Evolutionary conservation across 1,139 yeast genomes (phyloP), one percentile per base, ranked within the genome.

Genomic region (Candida neerlandica): DNA sequence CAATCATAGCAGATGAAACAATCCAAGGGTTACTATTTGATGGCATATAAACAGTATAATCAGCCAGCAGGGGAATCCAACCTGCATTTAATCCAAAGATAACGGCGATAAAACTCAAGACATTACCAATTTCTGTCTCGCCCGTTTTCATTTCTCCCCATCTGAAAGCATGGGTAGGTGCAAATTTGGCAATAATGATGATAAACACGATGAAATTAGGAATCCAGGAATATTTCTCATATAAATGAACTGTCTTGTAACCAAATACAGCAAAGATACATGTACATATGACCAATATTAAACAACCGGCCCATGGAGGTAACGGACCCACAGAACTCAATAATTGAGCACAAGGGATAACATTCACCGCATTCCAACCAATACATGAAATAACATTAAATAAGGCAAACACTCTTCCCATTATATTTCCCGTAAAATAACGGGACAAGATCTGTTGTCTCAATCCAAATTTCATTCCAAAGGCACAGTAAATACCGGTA

Each of bases 101-200:
- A n/a, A 62, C 52, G 3, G 66, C 58, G 30, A 64, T 61, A 49
- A 55, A 68, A 18, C 65, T 57, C 35, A 68, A 56, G 3, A 66
- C 69, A 41, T 62, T 64, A 11, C 71, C 72, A 1, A 69, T 68
- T 52, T 75, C 81, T n/a, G 63, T 56, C 5, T 63, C 60, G 11
- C 82, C 81, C 6, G 69, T 55, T 4, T 61, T 69, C 73, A 73
- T 62, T n/a, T 64, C 58, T 6, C 66, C 69, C 55, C 62, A 58
- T 2, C 58, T 57, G 53, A 67, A 67, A 18, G 57, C 60, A 30
- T 53, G 55, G 9, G 66, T 53, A 51, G 54, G 65, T 15, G 64
- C 45, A 46, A 67, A 57, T 43, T 68, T 58, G 4, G 63, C 71
- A 45, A 64, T 64, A 23, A 67, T 58, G 29, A 67, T 58, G 33